A percentile compares a stretch with the other conserved stretches of the same genome.
phyloP scores from a whole-genome alignment of 2,329 filamentous ascomycete genomes.

The Coniochaeta ligniaria region DNA sequence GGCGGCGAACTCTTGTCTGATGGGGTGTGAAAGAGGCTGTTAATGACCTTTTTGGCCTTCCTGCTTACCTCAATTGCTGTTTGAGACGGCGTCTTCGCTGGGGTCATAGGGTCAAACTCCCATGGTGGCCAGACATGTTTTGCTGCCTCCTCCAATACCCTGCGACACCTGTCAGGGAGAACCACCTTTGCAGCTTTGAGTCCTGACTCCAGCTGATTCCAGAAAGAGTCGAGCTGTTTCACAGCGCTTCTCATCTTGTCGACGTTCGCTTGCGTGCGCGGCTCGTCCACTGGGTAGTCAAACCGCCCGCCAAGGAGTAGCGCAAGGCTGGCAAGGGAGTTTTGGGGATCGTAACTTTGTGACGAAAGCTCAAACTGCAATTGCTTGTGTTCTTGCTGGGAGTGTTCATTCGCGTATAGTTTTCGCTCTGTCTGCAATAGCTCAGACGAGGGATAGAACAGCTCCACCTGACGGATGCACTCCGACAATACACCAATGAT shows the following conservation, averaged over 20 bases:
- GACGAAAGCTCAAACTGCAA: not conserved
- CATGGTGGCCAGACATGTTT: not conserved
- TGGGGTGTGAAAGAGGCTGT: not conserved
- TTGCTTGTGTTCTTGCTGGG: not conserved
- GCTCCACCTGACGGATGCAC: conserved; percentile 5
- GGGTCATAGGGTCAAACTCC: not conserved
- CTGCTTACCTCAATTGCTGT: not conserved
- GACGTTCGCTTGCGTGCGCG: not conserved
- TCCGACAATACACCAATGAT: conserved; percentile 5
- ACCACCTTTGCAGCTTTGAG: not conserved
- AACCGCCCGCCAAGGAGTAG: conserved; percentile 1
- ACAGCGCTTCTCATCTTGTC: not conserved
- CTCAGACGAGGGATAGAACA: conserved; percentile 8
- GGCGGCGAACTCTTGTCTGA: not conserved
- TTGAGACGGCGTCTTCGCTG: not conserved
- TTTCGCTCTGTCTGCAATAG: conserved; percentile 4
- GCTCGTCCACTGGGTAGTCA: conserved; percentile 4
- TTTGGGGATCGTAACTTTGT: not conserved
- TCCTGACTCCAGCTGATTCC: not conserved
- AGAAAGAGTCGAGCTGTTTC: not conserved
- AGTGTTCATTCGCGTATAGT: not conserved
- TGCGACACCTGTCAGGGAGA: not conserved
- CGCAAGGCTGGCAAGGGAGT: not conserved
- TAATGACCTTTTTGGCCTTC: not conserved
- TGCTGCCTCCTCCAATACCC: not conserved